Percentiles rank a stretch among this genome's conserved stretches.
These are phyloP conservation scores for Aphanomyces stellatus DNA, from an alignment of 352 stramenopile genomes.

Conservation along the genomic window DNA sequence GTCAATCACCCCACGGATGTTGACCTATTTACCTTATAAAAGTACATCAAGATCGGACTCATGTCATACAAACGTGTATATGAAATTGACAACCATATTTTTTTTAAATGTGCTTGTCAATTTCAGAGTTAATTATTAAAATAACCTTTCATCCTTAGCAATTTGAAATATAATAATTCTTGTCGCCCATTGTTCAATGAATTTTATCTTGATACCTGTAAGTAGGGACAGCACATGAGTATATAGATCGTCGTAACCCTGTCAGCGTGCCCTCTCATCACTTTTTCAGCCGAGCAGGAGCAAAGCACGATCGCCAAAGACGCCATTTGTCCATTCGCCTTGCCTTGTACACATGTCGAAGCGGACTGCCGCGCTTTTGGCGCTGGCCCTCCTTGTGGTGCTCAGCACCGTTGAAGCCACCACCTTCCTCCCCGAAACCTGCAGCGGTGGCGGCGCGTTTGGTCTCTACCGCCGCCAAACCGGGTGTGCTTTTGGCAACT, in stretches of 20 bases:
- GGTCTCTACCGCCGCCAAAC: slow-evolving; percentile 17
- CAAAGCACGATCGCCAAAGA: not conserved
- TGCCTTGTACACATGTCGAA: too few species aligned
- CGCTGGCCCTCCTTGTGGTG: not conserved
- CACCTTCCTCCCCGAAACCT: not conserved
- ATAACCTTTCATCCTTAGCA: too few species aligned
- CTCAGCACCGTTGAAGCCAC: not conserved
- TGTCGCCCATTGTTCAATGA: too few species aligned
- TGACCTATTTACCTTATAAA: not conserved
- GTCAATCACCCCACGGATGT: not conserved
- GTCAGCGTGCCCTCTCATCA: not conserved
- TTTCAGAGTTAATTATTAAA: too few species aligned
- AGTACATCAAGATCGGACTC: not conserved
- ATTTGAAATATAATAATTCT: too few species aligned
- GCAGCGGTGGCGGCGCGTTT: slow-evolving; percentile 16
- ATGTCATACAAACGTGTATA: too few species aligned
- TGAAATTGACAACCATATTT: not conserved
- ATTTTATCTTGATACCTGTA: not conserved
- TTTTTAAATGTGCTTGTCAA: not conserved
- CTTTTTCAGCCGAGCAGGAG: not conserved
- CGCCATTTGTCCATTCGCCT: not conserved
- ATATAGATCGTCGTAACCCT: not conserved
- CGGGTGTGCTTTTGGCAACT: slow-evolving; percentile 15
- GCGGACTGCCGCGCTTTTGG: not conserved
- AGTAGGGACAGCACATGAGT: not conserved